Evolutionary conservation across 306 rosid species (phyloP).

Genomic region (Dryas octopetala): DNA sequence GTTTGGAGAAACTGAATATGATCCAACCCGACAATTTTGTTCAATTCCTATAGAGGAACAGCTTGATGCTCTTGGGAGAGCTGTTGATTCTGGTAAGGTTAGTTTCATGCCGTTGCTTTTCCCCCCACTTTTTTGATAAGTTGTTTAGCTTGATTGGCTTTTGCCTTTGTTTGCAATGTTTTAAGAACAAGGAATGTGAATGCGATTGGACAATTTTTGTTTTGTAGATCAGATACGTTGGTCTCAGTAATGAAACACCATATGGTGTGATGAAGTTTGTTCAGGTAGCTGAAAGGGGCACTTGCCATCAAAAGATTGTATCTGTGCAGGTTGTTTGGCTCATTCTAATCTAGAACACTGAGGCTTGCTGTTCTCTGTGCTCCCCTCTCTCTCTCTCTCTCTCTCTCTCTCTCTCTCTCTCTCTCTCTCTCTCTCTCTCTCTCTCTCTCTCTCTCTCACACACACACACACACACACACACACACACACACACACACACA

Average conservation of each 20-base stretch:
- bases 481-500: too few relatives aligned
- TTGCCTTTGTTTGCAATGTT: slow-evolving; percentile 6
- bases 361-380: slow-evolving; percentile 14
- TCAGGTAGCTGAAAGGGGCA: slow-evolving; percentile 54
- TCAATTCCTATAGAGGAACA: slow-evolving; percentile 73
- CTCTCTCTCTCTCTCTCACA: too few relatives aligned
- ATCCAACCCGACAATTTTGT: slow-evolving; percentile 56
- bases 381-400: not conserved
- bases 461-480: too few relatives aligned
- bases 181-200: not conserved
- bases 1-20: slow-evolving; percentile 91
- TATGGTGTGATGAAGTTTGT: slow-evolving; percentile 92
- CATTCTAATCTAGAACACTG: not conserved
- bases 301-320: slow-evolving; percentile 53
- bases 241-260: slow-evolving; percentile 93
- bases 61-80: slow-evolving; percentile 66
- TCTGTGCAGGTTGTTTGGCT: slow-evolving; percentile 73
- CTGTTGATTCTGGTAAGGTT: slow-evolving; percentile 76
- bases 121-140: not conserved
- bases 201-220: slow-evolving; percentile 18
- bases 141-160: slow-evolving; percentile 4
- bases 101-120: slow-evolving; percentile 8
- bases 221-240: slow-evolving; percentile 73
- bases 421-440: too few relatives aligned
- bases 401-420: slow-evolving; percentile 11